phyloP scores from a whole-genome alignment of 208 protist genomes.

The Acanthamoeba castellanii region DNA sequence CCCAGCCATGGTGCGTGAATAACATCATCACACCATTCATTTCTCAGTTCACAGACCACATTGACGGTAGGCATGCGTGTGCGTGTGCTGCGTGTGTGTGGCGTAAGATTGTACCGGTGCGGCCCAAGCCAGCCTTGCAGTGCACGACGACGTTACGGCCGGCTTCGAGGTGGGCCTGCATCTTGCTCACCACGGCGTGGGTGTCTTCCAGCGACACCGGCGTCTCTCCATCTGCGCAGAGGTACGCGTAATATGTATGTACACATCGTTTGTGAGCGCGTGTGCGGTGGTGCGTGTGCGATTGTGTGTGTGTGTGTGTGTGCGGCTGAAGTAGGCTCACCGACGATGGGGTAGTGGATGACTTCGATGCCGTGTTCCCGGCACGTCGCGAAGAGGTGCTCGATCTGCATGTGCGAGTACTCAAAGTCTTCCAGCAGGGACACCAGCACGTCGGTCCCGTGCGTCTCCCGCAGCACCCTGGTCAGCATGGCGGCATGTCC shows the following conservation, averaged over 20 bases:
- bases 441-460: slow-evolving; percentile 27
- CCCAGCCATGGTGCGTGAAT: too few species aligned
- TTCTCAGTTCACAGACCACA: too few species aligned
- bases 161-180: not conserved
- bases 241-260: too few species aligned
- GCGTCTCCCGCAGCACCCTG: not conserved
- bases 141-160: slow-evolving; percentile 19
- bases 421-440: slow-evolving; percentile 19
- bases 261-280: too few species aligned
- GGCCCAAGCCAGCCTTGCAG: not conserved
- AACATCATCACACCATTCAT: too few species aligned
- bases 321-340: too few species aligned
- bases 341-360: slow-evolving; percentile 6
- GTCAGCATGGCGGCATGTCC: too few species aligned
- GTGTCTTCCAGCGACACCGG: not conserved
- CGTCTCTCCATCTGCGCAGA: slow-evolving; percentile 5
- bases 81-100: too few species aligned
- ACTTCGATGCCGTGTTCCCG: not conserved
- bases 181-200: not conserved
- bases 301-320: too few species aligned
- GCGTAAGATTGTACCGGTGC: too few species aligned
- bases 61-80: too few species aligned
- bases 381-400: not conserved
- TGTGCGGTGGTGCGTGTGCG: too few species aligned
- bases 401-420: not conserved